Evolutionary conservation across 176 grass and related monocot genomes (phyloP), one percentile per base, ranked within the genome.

Genomic region (Eragrostis nindensis): DNA sequence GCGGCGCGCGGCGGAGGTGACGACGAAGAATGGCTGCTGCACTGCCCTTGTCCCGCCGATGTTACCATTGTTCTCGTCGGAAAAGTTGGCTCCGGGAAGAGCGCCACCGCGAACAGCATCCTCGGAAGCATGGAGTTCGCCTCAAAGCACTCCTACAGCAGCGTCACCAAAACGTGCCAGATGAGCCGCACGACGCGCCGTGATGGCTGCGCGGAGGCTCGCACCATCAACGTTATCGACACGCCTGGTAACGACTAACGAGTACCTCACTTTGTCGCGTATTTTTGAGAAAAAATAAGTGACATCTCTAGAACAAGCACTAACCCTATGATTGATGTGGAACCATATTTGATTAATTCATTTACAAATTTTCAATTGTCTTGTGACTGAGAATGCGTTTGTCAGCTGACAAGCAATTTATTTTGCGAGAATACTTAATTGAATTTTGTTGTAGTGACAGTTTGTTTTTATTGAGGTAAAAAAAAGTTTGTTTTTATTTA

Each of bases 151-250:
- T 55, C 43, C 62, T 52, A 30, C 14, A 27, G 0, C 16, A 50
- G 78, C 10, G 71, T 90, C 43, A 86, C 83, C 1, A 30, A 68
- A 16, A 90, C 70, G 1, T 86, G 79, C 30, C 50, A 89, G 71
- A 55, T 65, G 48, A 43, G 79, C 30, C 89, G 75, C 70, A 86
- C 76, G 9, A 41, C 14, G 8, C 48, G 77, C 40, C 77, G 27
- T 5, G 75, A 86, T 73, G 90, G 70, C 6, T 6, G 5, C 0
- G 29, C 3, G 21, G 13, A 6, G 36, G 4, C 15, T 40, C 87
- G 91, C 69, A 44, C 27, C 0, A 41, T 93, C 1, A 86, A 93
- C 17, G 87, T 87, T 0, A 93, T 93, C 6, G 87, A 93, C 75
- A 87, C 84, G 1, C 84, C 90, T 4, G 87, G 90, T 86, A 36